Percentiles rank a stretch among this genome's conserved stretches.
Conservation (phyloP, 2,329 filamentous ascomycete species). For the Ophioceras dolichostomum region DNA sequence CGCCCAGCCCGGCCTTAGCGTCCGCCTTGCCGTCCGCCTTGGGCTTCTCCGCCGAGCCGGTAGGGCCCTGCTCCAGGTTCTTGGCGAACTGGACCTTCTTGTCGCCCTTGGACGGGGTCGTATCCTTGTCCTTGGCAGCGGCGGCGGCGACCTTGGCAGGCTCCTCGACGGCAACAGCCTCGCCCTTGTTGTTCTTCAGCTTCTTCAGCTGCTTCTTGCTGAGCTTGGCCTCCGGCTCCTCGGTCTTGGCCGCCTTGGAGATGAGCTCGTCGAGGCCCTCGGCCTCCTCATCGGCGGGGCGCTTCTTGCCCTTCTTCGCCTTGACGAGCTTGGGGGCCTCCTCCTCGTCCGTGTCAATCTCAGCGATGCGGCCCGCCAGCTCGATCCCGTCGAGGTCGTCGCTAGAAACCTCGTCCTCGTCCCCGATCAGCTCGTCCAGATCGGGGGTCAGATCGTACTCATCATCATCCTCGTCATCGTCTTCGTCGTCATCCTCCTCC, state of each 20-base stretch:
- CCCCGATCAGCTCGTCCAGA: conserved; percentile 58
- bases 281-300: conserved; percentile 41
- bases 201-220: conserved; percentile 98
- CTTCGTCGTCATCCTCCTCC: conserved; percentile 50
- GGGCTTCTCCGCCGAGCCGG: conserved; percentile 46
- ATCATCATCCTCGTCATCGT: conserved; percentile 51
- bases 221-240: conserved; percentile 53
- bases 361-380: conserved; percentile 63
- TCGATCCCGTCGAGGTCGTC: conserved; percentile 70
- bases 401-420: conserved; percentile 57
- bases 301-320: conserved; percentile 77
- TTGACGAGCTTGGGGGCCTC: conserved; percentile 50
- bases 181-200: conserved; percentile 95
- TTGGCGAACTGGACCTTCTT: conserved; percentile 99
- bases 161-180: conserved; percentile 57
- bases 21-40: conserved; percentile 26
- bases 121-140: conserved; percentile 18
- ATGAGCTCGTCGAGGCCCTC: conserved; percentile 76
- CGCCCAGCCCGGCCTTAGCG: conserved; percentile 45
- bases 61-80: conserved; percentile 95
- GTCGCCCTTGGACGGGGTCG: conserved; percentile 40
- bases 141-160: conserved; percentile 42
- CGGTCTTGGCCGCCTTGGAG: conserved; percentile 57
- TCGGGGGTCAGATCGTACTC: conserved; percentile 76
- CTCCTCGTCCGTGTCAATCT: conserved; percentile 72